Evolutionary conservation across 352 stramenopile genomes (phyloP).

Genomic region (Pythium angustatum): DNA sequence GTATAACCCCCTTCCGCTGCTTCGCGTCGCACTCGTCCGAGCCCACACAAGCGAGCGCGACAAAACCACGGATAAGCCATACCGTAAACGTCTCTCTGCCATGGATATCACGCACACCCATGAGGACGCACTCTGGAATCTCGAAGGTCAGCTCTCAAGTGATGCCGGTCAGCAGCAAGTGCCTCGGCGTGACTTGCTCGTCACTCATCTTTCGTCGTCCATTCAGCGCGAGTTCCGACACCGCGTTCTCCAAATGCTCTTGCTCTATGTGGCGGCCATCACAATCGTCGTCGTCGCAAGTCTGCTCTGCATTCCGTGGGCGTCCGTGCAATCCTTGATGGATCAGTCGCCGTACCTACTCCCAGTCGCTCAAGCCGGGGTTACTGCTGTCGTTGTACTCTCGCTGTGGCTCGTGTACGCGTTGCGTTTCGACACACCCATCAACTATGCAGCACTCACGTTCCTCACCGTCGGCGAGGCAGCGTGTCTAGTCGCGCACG

Average conservation of each 20-base stretch:
- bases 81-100: not conserved
- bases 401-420: conserved; percentile 26
- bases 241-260: conserved; percentile 16
- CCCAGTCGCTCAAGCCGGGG: not conserved
- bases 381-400: not conserved
- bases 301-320: not conserved
- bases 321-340: conserved; percentile 1
- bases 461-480: conserved; percentile 22
- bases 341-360: conserved; percentile 6
- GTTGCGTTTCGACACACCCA: conserved; percentile 23
- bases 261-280: conserved; percentile 5
- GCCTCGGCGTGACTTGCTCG: conserved; percentile 1
- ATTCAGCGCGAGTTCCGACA: conserved; percentile 31
- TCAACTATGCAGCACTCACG: conserved; percentile 16
- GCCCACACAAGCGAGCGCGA: conserved; percentile 12
- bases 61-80: not conserved
- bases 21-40: conserved; percentile 18
- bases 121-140: not conserved
- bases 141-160: not conserved
- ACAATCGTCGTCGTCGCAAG: not conserved
- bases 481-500: not conserved
- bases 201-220: conserved; percentile 3
- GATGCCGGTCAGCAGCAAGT: not conserved
- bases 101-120: not conserved
- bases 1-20: conserved; percentile 22